Evolutionary conservation across 805 yeast genomes (phyloP), one percentile per base, ranked within the genome.

Genomic region (Nakazawaea wickerhamii): DNA sequence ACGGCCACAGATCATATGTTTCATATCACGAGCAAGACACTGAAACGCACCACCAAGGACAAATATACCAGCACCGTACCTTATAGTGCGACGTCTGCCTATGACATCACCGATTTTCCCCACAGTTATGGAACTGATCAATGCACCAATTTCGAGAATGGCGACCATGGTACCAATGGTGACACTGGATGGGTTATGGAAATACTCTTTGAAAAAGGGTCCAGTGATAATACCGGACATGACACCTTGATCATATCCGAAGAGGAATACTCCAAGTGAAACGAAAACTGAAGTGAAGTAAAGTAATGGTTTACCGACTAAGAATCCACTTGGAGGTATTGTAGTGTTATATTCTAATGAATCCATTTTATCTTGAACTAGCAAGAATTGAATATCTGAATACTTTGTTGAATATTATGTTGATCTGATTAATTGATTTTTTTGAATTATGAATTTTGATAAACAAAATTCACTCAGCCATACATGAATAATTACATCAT

Each of bases 171-270:
- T 75, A 10, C 96, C 96, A 27, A 86, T 74, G 48, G 74, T 70
- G 1, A 86, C 73, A 11, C 89, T 72, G 13, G 79, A 64, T 2
- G 96, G 96, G 43, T 84, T 57, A 50, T 77, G 55, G 61, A 86
- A 88, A 60, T 81, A 84, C 34, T 63, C 64, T 38, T 73, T 70
- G 59, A 88, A 88, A 36, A 81, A 72, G 13, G 68, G 75, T 40
- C 83, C 86, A 2, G 91, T 82, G 43, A 88, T 68, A 30, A 88
- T 77, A 3, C 95, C 91, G 21, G 88, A 79, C 80, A 89, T 84
- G 37, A 88, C 95, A 44, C 93, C 93, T 59, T 89, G 89, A 56
- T 82, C 90, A 59, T 81, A 84, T 2, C 93, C 93, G 52, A 84
- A 84, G 17, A 84, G 66, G 41, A 84, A 80, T 25, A 82, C 78